These are phyloP conservation scores for Yarrowia divulgata DNA, from an alignment of 805 yeast species.

Conservation along the genomic window DNA sequence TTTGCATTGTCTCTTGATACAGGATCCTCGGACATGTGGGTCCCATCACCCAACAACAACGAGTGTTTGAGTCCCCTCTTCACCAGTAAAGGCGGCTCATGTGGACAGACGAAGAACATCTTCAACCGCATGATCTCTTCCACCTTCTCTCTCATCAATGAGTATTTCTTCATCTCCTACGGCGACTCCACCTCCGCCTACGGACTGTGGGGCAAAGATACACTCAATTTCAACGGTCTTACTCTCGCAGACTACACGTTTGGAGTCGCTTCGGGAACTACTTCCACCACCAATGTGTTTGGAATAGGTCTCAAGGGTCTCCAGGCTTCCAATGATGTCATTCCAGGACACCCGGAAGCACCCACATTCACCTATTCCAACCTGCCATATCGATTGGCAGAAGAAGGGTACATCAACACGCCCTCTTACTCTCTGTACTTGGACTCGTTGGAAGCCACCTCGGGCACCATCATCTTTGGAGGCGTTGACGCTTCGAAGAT, in stretches of 20 bases:
- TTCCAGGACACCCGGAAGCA: slow-evolving; percentile 19
- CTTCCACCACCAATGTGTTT: slow-evolving; percentile 47
- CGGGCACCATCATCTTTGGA: slow-evolving; percentile 54
- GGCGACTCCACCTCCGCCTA: slow-evolving; percentile 53
- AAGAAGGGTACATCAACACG: slow-evolving; percentile 52
- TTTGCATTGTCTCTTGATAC: slow-evolving; percentile 67
- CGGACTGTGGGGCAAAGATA: slow-evolving; percentile 67
- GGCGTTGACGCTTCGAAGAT: slow-evolving; percentile 54
- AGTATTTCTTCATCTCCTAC: slow-evolving; percentile 43
- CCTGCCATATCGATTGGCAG: slow-evolving; percentile 47
- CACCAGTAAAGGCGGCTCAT: slow-evolving; percentile 7
- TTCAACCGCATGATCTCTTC: slow-evolving; percentile 40
- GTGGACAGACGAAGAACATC: neutral
- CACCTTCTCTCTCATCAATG: slow-evolving; percentile 42
- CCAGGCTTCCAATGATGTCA: slow-evolving; percentile 46
- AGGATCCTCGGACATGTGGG: slow-evolving; percentile 76
- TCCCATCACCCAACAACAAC: slow-evolving; percentile 45
- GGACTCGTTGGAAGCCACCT: slow-evolving; percentile 46
- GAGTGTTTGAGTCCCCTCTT: slow-evolving; percentile 10
- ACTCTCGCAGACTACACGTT: slow-evolving; percentile 54
- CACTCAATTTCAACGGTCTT: slow-evolving; percentile 57
- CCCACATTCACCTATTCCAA: slow-evolving; percentile 42
- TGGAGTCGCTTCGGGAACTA: slow-evolving; percentile 63
- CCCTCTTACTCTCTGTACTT: slow-evolving; percentile 56
- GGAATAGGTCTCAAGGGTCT: slow-evolving; percentile 51